Evolutionary conservation across 768 basidiomycete genomes (phyloP).

Genomic region (Lentinula sp.): DNA sequence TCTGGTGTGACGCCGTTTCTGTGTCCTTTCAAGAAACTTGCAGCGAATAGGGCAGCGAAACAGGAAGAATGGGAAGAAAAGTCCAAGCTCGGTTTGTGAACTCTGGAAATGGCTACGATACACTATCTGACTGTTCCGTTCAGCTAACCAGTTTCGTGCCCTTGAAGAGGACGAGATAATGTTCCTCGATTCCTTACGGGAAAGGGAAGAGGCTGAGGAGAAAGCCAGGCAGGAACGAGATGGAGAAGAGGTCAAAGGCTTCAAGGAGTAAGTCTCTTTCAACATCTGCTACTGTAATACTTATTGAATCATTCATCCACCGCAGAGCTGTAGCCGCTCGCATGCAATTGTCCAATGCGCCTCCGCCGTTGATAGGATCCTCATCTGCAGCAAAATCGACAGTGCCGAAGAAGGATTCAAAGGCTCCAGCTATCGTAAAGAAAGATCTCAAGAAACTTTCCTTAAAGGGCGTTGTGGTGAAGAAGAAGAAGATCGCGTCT

Average conservation of each 20-base stretch:
- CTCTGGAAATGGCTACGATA: not conserved
- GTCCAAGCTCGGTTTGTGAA: constrained; percentile 53
- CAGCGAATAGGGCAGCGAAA: constrained; percentile 85
- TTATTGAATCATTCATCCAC: not conserved
- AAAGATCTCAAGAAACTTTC: constrained; percentile 56
- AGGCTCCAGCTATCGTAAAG: constrained; percentile 30
- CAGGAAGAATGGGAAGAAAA: constrained; percentile 94
- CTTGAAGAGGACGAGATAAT: constrained; percentile 88
- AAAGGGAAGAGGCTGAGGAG: constrained; percentile 73
- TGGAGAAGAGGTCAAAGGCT: constrained; percentile 71
- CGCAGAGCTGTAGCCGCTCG: constrained; percentile 68
- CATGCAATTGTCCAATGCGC: constrained; percentile 32
- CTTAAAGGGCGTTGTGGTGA: constrained; percentile 76
- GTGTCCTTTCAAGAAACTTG: constrained; percentile 59
- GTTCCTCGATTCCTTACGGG: constrained; percentile 79
- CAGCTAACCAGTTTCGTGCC: constrained; percentile 86
- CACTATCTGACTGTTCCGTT: not conserved
- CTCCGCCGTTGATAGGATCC: constrained; percentile 1
- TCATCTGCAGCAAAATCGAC: constrained; percentile 20
- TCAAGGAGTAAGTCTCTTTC: constrained; percentile 57
- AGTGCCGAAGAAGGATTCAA: constrained; percentile 26
- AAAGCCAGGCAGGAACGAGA: constrained; percentile 68
- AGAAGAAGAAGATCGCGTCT: constrained; percentile 55
- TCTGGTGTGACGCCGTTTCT: constrained; percentile 26
- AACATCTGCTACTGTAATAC: not conserved